Evolutionary conservation across 345 rosid species (phyloP), one percentile per base, ranked within the genome.

Genomic region (Chamaenerion angustifolium): DNA sequence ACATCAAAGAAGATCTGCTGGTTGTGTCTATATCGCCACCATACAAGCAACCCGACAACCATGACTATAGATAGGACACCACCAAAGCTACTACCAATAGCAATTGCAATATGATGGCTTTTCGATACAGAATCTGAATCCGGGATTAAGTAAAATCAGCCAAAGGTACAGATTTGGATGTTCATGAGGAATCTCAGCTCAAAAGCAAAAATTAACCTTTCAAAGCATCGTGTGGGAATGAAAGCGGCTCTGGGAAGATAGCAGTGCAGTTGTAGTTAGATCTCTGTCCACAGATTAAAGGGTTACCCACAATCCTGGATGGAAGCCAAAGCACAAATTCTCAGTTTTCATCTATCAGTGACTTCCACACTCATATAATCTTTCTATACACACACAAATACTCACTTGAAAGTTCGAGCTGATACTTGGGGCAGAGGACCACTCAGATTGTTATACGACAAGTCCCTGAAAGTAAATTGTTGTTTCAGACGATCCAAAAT

Each of bases 1-100:
- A 93, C 94, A 47, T 88, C 99, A 62, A 93, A 88, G 80, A 93
- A 93, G 51, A 93, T 83, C 67, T 88, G 97, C 65, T 88, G 79
- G 75, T 88, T 93, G 58, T 50, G 81, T 21, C 97, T 66, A 46
- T 82, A 85, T 63, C 95, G 78, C 95, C 83, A 85, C 95, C 99
- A 88, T 47, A 92, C 72, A 55, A 82, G 69, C 31, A 85, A 61
- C 21, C 78, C 87, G 0, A 82, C 66, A 12, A 74, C 49, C 40
- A 75, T 57, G 35, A 88, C 65, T 52, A 74, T 48, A 40, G 66
- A 66, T 61, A 88, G 85, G 15, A 85, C 96, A 49, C 94, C 88
- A 27, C 86, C 74, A 60, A 87, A 87, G 76, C 95, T 92, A 40
- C 83, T 76, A 4, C 88, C 85, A 15, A 90, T 76, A 51, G 97